Evolutionary conservation across 371 early-diverging fungal genomes (phyloP), one percentile per base, ranked within the genome.

Genomic region (Mortierella sp.): DNA sequence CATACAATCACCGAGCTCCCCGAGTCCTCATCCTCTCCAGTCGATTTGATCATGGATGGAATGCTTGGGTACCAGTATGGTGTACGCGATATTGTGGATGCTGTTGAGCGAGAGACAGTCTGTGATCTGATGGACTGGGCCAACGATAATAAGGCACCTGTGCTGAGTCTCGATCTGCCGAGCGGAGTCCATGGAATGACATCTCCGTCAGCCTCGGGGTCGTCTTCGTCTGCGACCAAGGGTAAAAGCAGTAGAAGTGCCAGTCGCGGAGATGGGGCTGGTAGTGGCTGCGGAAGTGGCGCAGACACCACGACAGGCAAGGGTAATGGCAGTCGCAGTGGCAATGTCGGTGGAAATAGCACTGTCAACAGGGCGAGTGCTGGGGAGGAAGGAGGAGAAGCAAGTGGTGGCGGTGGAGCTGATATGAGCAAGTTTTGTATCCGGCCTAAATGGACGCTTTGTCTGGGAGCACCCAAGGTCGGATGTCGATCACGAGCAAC

Each of bases 11-110:
- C 66, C 57, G 84, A 88, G 43, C 70, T 90, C 7, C 88, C 89
- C 11, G 82, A 87, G 37, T 84, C 77, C 48, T 68, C 82, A 3
- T 84, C 86, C 6, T 84, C 83, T 7, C 92, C 93, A 12, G 91
- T 94, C 11, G 95, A 95, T 74, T 64, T 94, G 16, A 92, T 95
- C 64, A 85, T 95, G 55, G 95, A 95, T 76, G 91, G 88, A 0
- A 72, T 95, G 60, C 77, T 94, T 48, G 94, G 94, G 1, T 80
- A 86, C 18, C 85, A 90, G 51, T 85, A 86, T 14, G 84, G 86
- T 7, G 72, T 94, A 37, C 68, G 84, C 7, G 91, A 92, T 60
- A 68, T 90, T 18, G 74, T 82, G 14, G 85, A 83, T 50, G 89
- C 91, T 28, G 47, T 72, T 7, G 87, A 88, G 47, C 85, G 86